Conservation (phyloP, 2,329 filamentous ascomycete species). For the Tolypocladium inflatum region DNA sequence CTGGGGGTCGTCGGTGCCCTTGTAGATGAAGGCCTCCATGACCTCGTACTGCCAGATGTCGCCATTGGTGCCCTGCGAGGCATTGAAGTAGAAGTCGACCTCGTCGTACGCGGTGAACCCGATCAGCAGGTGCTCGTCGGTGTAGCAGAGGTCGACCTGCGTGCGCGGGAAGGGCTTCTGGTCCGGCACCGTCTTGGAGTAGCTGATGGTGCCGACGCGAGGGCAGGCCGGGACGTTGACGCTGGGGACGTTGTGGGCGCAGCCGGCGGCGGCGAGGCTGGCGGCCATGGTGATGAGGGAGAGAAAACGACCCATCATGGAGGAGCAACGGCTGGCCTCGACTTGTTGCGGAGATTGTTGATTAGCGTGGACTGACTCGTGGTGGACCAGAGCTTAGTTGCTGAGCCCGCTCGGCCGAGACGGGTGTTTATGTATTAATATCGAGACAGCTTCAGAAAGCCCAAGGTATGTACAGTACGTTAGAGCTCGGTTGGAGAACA, state of each 20-base stretch:
- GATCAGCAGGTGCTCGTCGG: conserved; percentile 26
- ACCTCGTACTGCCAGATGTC: conserved; percentile 40
- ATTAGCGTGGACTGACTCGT: background rate
- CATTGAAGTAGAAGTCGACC: conserved; percentile 36
- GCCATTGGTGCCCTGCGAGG: conserved; percentile 31
- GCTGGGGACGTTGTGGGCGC: conserved; percentile 9
- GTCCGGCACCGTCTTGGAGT: conserved; percentile 32
- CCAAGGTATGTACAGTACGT: too few relatives aligned
- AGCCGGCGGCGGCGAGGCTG: conserved; percentile 2
- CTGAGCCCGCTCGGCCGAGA: background rate
- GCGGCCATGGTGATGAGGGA: conserved; percentile 1
- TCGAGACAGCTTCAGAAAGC: background rate
- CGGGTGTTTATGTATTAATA: background rate
- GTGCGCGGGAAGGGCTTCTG: conserved; percentile 30
- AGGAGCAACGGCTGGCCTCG: too few relatives aligned
- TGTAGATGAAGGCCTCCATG: conserved; percentile 39
- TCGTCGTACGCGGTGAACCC: conserved; percentile 36
- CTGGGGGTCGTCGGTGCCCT: conserved; percentile 33
- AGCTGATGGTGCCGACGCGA: conserved; percentile 23
- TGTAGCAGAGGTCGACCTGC: conserved; percentile 37
- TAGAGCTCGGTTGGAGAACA: background rate
- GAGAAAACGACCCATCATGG: conserved; percentile 2
- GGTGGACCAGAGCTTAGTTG: background rate
- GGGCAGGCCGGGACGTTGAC: conserved; percentile 31
- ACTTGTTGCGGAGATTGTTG: background rate